Conservation (phyloP, 768 basidiomycete species). For the Steccherinum ochraceum region DNA sequence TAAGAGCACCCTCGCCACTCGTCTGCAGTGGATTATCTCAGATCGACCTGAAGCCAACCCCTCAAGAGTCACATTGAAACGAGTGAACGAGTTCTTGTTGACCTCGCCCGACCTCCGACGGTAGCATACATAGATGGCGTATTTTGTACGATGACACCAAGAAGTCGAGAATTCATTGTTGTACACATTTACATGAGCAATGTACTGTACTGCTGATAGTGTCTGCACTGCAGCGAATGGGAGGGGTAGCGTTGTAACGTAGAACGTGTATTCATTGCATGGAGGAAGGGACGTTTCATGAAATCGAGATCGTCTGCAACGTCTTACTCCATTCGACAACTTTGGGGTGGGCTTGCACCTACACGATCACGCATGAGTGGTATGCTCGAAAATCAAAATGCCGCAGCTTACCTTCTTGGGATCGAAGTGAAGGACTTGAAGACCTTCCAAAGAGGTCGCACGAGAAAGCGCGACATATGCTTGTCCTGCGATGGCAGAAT, state of each 20-base stretch:
- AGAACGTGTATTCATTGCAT: background rate
- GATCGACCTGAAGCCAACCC: constrained; percentile 76
- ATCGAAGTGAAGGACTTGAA: constrained; percentile 81
- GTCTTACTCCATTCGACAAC: constrained; percentile 70
- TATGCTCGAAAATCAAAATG: too few relatives aligned
- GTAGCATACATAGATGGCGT: background rate
- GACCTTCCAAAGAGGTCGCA: constrained; percentile 76
- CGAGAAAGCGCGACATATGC: constrained; percentile 91
- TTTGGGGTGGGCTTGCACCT: constrained; percentile 71
- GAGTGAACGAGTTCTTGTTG: constrained; percentile 71
- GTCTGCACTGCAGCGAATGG: background rate
- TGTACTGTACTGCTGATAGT: background rate
- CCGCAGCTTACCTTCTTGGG: constrained; percentile 60
- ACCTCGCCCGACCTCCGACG: constrained; percentile 24
- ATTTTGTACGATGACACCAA: background rate
- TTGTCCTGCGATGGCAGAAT: constrained; percentile 47
- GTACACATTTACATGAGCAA: background rate
- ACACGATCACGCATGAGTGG: too few relatives aligned
- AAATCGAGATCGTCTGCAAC: constrained; percentile 39
- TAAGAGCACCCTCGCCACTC: constrained; percentile 62
- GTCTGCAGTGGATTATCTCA: constrained; percentile 84
- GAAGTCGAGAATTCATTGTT: background rate
- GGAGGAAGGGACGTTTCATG: too few relatives aligned
- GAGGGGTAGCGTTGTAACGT: background rate
- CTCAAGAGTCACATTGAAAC: constrained; percentile 71